Evolutionary conservation across 129 eudicot species (phyloP).

Genomic region (Escallonia herrerae): DNA sequence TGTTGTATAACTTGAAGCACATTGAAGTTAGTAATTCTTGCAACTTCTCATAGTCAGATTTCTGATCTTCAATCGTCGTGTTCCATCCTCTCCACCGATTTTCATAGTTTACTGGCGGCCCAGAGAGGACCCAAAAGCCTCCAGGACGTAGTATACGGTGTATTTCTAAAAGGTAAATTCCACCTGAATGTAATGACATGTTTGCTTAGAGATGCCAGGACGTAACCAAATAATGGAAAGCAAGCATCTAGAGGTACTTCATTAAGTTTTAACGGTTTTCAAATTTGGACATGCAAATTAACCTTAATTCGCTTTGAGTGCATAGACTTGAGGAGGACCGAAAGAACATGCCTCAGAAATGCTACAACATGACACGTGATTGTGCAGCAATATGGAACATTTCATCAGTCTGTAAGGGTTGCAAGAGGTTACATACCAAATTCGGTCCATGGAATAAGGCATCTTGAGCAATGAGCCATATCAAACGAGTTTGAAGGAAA

Average conservation of each 20-base stretch:
- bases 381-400: no score
- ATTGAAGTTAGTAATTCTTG: slow-evolving; percentile 73
- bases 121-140: slow-evolving; percentile 99
- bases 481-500: slow-evolving; percentile 96
- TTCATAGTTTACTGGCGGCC: slow-evolving; percentile 94
- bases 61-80: slow-evolving; percentile 83
- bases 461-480: slow-evolving; percentile 99
- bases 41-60: slow-evolving; percentile 73
- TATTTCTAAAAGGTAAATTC: slow-evolving; percentile 87
- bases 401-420: no score
- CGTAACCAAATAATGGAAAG: slow-evolving; percentile 2
- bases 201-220: not conserved
- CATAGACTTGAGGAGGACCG: no score
- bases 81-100: slow-evolving; percentile 98
- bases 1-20: slow-evolving; percentile 88
- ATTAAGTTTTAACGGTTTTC: no score
- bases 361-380: no score
- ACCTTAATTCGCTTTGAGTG: no score
- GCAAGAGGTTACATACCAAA: slow-evolving; percentile 50
- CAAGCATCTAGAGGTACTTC: not conserved
- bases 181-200: slow-evolving; percentile 44
- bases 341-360: no score
- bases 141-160: slow-evolving; percentile 96
- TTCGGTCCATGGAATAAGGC: slow-evolving; percentile 98
- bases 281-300: no score